phyloP scores from a whole-genome alignment of 768 basidiomycete genomes.

The Termitomyces sp. region DNA sequence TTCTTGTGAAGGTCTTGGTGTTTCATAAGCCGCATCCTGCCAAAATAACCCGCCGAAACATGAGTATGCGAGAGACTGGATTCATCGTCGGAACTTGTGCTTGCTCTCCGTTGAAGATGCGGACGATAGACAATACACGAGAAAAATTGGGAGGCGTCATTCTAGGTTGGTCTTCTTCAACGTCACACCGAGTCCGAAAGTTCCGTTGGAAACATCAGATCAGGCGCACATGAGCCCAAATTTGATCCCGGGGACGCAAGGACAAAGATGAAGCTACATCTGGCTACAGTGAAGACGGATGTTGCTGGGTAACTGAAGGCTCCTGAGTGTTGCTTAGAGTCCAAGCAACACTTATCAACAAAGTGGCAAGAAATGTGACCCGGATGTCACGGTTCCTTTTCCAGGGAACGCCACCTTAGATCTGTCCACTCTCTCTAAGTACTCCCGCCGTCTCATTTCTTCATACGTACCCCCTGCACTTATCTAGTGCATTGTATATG shows the following conservation, averaged over 20 bases:
- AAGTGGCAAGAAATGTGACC: slow-evolving; percentile 5
- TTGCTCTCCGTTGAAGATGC: slow-evolving; percentile 11
- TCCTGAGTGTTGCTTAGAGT: no score
- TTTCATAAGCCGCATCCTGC: slow-evolving; percentile 21
- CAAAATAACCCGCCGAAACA: slow-evolving; percentile 18
- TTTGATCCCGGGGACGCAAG: neutral
- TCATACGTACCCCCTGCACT: slow-evolving; percentile 13
- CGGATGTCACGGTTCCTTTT: slow-evolving; percentile 16
- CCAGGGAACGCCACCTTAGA: slow-evolving; percentile 11
- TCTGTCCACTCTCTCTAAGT: neutral
- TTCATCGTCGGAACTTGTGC: slow-evolving; percentile 6
- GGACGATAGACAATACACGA: slow-evolving; percentile 19
- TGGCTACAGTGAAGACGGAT: neutral
- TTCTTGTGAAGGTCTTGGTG: neutral
- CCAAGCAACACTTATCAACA: neutral
- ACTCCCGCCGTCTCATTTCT: slow-evolving; percentile 8
- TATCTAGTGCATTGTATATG: slow-evolving; percentile 39
- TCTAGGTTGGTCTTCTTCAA: neutral
- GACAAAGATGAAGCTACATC: neutral
- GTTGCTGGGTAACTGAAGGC: no score
- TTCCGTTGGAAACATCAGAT: neutral
- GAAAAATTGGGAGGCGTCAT: slow-evolving; percentile 17
- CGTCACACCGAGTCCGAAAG: neutral
- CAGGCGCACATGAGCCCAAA: neutral
- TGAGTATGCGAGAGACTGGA: slow-evolving; percentile 4